Percentiles rank a stretch among this genome's conserved stretches.
These are phyloP conservation scores for Colletotrichum sp. DNA, from an alignment of 2,329 filamentous ascomycete genomes.

Conservation along the genomic window DNA sequence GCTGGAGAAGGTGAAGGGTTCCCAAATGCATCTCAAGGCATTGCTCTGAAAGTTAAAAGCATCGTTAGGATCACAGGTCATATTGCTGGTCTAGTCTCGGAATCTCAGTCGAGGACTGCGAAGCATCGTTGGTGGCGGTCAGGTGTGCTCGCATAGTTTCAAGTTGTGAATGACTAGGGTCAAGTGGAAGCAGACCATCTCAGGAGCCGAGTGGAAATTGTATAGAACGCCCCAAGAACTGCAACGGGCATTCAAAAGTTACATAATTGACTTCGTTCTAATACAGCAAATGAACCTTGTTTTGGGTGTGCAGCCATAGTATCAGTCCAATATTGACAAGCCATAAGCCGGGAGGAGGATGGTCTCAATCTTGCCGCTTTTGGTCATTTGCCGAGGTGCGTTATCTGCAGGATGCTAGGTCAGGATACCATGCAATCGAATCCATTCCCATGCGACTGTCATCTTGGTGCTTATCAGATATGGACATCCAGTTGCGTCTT, in stretches of 20 bases:
- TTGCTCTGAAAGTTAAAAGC: not conserved
- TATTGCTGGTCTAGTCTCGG: fast-evolving
- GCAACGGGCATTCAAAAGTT: not conserved
- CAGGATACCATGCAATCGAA: not conserved
- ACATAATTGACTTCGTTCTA: not conserved
- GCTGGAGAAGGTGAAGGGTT: not conserved
- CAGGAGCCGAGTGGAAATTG: fast-evolving
- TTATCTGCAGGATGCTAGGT: not conserved
- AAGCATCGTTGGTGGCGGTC: not conserved
- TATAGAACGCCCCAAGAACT: not conserved
- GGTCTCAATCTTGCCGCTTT: not conserved
- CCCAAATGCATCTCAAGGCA: not conserved
- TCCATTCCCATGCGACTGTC: not conserved
- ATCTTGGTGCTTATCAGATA: not conserved
- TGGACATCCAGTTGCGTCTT: not conserved
- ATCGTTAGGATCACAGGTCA: fast-evolving
- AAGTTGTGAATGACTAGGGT: not conserved
- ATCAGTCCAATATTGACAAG: not conserved
- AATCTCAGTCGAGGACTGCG: not conserved
- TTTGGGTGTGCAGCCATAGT: not conserved
- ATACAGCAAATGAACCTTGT: not conserved
- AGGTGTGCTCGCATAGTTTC: not conserved
- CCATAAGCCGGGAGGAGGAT: not conserved
- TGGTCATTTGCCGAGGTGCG: not conserved
- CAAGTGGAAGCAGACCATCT: not conserved